Evolutionary conservation across 805 yeast genomes (phyloP), one percentile per base, ranked within the genome.

Genomic region (Danielia oregonensis): DNA sequence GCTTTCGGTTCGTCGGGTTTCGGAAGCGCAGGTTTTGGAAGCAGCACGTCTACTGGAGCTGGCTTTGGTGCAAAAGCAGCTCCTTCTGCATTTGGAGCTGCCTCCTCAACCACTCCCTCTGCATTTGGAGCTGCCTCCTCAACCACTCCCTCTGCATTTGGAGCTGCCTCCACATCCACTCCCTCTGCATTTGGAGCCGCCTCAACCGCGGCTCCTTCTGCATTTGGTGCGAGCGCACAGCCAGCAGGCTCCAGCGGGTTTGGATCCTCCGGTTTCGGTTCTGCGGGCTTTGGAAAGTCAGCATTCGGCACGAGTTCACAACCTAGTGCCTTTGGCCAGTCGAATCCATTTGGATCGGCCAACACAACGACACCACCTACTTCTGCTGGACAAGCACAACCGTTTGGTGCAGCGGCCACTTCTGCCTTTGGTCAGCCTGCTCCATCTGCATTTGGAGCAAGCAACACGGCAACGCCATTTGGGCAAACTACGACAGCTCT

Each of bases 181-280:
- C n/a, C n/a, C n/a, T n/a, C n/a, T n/a, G n/a, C n/a, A n/a, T n/a
- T n/a, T n/a, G n/a, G n/a, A n/a, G n/a, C n/a, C n/a, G n/a, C n/a
- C n/a, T n/a, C n/a, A n/a, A n/a, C n/a, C n/a, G n/a, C n/a, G n/a
- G n/a, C n/a, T n/a, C n/a, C n/a, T n/a, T n/a, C n/a, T n/a, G n/a
- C n/a, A n/a, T n/a, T n/a, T n/a, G n/a, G n/a, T n/a, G n/a, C n/a
- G n/a, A n/a, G n/a, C n/a, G n/a, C n/a, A n/a, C n/a, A n/a, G n/a
- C n/a, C n/a, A n/a, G n/a, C n/a, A n/a, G n/a, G n/a, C n/a, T n/a
- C 27, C 23, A 36, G 36, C 4, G 24, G 26, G 16, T 28, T 18
- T 18, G 16, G 26, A 12, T 13, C 35, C 10, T 25, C 42, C 6
- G 45, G 40, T 7, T 35, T 38, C 26, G 46, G 43, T 9, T 18